Conservation (phyloP, 2,329 filamentous ascomycete species). For the Exophiala viscosa region DNA sequence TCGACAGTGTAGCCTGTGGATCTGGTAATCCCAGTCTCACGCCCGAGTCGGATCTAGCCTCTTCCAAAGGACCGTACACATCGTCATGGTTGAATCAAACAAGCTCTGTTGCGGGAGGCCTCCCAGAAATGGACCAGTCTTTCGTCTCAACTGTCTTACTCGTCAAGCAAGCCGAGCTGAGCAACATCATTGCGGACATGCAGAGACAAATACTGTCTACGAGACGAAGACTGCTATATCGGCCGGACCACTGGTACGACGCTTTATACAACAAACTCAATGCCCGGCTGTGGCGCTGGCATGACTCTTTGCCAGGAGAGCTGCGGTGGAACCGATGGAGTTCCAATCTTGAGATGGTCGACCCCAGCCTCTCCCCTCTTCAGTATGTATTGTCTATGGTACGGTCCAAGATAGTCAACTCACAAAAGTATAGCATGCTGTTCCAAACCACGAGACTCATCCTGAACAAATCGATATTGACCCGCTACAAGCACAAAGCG, state of each 20-base stretch:
- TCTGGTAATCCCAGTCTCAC: background rate
- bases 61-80: too few relatives aligned
- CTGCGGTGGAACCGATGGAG: conserved; percentile 11
- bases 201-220: conserved; percentile 1
- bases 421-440: background rate
- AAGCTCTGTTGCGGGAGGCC: too few relatives aligned
- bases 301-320: conserved; percentile 8
- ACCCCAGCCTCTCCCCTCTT: conserved; percentile 3
- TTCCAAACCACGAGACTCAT: conserved; percentile 7
- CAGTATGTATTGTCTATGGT: conserved; percentile 1
- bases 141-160: background rate
- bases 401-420: background rate
- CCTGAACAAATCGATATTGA: conserved; percentile 1
- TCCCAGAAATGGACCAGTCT: background rate
- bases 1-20: background rate
- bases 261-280: conserved; percentile 10
- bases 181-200: conserved; percentile 1
- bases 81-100: too few relatives aligned
- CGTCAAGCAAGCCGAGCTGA: conserved; percentile 5
- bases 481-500: background rate
- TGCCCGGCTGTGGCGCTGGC: conserved; percentile 8
- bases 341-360: conserved; percentile 3
- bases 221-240: background rate
- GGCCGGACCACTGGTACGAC: background rate
- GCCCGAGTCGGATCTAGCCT: background rate